A percentile compares a stretch with the other conserved stretches of the same genome.
phyloP scores from a whole-genome alignment of 192 early-diverging fungal genomes.

The Fimicolochytrium jonesii region DNA sequence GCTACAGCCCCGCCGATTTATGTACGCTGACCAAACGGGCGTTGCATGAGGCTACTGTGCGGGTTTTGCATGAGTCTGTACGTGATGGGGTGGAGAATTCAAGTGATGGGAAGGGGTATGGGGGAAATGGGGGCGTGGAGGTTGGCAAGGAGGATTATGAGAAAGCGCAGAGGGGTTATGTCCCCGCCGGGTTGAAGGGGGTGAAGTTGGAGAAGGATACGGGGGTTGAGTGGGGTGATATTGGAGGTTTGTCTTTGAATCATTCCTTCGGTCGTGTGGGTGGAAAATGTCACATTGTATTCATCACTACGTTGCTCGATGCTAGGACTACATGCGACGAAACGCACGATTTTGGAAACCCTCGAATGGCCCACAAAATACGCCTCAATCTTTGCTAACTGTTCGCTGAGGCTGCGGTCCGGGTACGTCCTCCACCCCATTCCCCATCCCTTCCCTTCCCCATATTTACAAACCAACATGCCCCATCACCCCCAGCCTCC shows the following conservation, averaged over 20 bases:
- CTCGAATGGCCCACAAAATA: conserved; percentile 95
- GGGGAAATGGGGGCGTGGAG: conserved; percentile 15
- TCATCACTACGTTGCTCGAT: no score
- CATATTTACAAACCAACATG: background rate
- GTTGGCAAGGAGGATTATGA: conserved; percentile 66
- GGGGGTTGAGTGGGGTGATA: conserved; percentile 77
- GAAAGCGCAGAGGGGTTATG: conserved; percentile 70
- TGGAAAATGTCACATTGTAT: no score
- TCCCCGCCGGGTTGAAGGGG: conserved; percentile 74
- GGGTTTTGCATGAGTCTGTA: conserved; percentile 45
- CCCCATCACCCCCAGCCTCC: conserved; percentile 47
- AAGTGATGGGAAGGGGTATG: background rate
- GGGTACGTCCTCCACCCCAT: conserved; percentile 44
- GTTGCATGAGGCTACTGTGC: conserved; percentile 72
- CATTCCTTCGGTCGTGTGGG: no score
- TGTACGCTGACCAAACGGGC: conserved; percentile 72
- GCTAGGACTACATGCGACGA: conserved; percentile 70
- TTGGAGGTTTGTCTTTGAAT: conserved; percentile 66
- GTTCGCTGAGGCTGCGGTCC: conserved; percentile 83
- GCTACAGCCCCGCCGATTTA: conserved; percentile 80
- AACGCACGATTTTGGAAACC: conserved; percentile 80
- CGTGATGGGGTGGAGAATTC: background rate
- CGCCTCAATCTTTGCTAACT: conserved; percentile 82
- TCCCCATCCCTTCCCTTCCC: background rate
- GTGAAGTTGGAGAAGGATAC: conserved; percentile 70